Conservation (phyloP, 1,139 yeast species). For the Zygosaccharomyces sapae region DNA sequence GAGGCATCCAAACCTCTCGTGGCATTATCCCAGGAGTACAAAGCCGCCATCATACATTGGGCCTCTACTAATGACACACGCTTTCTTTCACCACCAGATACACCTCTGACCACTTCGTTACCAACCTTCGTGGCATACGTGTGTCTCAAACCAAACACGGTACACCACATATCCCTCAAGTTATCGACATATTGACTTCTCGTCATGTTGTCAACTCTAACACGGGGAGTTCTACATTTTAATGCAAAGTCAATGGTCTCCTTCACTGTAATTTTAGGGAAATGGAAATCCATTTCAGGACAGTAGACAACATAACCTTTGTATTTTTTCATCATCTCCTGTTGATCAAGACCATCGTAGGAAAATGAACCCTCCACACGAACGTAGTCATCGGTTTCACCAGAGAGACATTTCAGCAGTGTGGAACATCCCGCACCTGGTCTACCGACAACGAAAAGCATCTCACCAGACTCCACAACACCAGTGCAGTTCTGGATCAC, state of each 20-base stretch:
- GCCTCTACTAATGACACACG: slow-evolving; percentile 64
- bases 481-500: slow-evolving; percentile 47
- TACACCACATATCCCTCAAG: slow-evolving; percentile 49
- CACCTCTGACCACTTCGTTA: slow-evolving; percentile 58
- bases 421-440: slow-evolving; percentile 70
- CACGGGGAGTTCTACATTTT: slow-evolving; percentile 56
- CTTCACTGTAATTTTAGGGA: slow-evolving; percentile 60
- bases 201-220: slow-evolving; percentile 47
- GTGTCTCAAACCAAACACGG: slow-evolving; percentile 57
- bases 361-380: slow-evolving; percentile 44
- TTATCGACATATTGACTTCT: slow-evolving; percentile 46
- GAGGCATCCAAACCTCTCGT: slow-evolving; percentile 76
- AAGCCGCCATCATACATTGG: slow-evolving; percentile 51
- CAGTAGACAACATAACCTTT: slow-evolving; percentile 54
- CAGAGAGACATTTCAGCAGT: slow-evolving; percentile 51
- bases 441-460: slow-evolving; percentile 58
- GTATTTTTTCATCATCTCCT: slow-evolving; percentile 47
- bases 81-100: slow-evolving; percentile 63
- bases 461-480: slow-evolving; percentile 55
- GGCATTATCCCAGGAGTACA: slow-evolving; percentile 74
- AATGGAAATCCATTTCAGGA: slow-evolving; percentile 60
- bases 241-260: slow-evolving; percentile 60
- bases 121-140: slow-evolving; percentile 56
- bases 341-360: slow-evolving; percentile 50
- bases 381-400: slow-evolving; percentile 44